phyloP scores from a whole-genome alignment of 2,329 filamentous ascomycete genomes.

The Alternaria viburni region DNA sequence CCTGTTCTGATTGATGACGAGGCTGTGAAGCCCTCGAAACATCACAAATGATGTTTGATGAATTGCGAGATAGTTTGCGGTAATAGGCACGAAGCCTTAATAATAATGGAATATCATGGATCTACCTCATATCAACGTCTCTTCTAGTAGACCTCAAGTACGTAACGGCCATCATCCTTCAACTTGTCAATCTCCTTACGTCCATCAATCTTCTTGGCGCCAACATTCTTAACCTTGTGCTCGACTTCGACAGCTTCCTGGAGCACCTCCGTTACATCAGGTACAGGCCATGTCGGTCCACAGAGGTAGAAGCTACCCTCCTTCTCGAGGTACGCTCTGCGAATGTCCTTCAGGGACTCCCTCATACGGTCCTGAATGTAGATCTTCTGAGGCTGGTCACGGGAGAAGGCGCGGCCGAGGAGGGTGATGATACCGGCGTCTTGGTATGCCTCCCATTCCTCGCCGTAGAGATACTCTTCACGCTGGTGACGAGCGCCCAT shows the following conservation, averaged over 20 bases:
- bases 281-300: slow-evolving; percentile 97
- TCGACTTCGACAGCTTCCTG: slow-evolving; percentile 88
- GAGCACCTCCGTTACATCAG: slow-evolving; percentile 91
- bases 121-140: background rate
- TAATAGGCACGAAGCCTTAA: background rate
- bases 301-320: slow-evolving; percentile 96
- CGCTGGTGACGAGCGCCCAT: slow-evolving; percentile 97
- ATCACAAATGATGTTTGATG: background rate
- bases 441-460: slow-evolving; percentile 98
- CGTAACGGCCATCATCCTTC: slow-evolving; percentile 94
- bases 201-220: slow-evolving; percentile 77
- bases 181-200: slow-evolving; percentile 94
- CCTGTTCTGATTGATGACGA: background rate
- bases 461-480: slow-evolving; percentile 97
- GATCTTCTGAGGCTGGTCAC: slow-evolving; percentile 97
- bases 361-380: slow-evolving; percentile 99
- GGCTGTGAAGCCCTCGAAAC: too few relatives aligned
- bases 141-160: slow-evolving; percentile 89
- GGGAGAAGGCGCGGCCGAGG: slow-evolving; percentile 90
- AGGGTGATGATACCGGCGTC: slow-evolving; percentile 95
- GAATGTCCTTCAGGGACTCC: slow-evolving; percentile 80
- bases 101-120: background rate
- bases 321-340: slow-evolving; percentile 83
- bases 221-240: slow-evolving; percentile 62
- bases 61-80: background rate